phyloP scores from a whole-genome alignment of 257 asterid genomes.

The Solanum pennellii region DNA sequence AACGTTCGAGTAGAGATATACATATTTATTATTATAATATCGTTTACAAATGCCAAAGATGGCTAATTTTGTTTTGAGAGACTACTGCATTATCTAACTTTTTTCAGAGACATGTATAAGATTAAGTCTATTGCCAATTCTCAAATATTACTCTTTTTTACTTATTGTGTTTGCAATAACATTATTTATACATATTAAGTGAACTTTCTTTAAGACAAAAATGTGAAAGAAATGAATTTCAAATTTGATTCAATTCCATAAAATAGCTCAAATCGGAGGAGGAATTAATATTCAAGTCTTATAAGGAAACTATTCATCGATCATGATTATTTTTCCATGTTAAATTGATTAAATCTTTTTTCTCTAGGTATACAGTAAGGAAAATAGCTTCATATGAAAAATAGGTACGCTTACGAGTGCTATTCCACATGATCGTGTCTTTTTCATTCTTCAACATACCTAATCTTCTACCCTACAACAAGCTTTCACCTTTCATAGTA shows the following conservation, averaged over 20 bases:
- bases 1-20: not conserved
- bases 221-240: not conserved
- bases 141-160: not conserved
- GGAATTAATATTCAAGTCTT: not conserved
- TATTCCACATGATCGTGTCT: not conserved
- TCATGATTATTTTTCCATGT: too few species aligned
- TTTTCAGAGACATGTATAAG: not conserved
- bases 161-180: not conserved
- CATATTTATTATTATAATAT: not conserved
- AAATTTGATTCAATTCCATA: not conserved
- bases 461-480: not conserved
- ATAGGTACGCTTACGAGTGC: not conserved
- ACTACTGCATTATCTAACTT: not conserved
- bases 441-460: not conserved
- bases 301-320: too few species aligned
- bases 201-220: not conserved
- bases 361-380: too few species aligned
- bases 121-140: not conserved
- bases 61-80: not conserved
- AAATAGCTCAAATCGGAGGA: not conserved
- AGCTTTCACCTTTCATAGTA: not conserved
- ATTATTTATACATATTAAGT: too few species aligned
- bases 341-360: not conserved
- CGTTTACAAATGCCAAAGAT: not conserved
- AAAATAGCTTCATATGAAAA: not conserved